Evolutionary conservation across 495 filamentous ascomycete genomes (phyloP).

Genomic region (Ascobolus immersus): DNA sequence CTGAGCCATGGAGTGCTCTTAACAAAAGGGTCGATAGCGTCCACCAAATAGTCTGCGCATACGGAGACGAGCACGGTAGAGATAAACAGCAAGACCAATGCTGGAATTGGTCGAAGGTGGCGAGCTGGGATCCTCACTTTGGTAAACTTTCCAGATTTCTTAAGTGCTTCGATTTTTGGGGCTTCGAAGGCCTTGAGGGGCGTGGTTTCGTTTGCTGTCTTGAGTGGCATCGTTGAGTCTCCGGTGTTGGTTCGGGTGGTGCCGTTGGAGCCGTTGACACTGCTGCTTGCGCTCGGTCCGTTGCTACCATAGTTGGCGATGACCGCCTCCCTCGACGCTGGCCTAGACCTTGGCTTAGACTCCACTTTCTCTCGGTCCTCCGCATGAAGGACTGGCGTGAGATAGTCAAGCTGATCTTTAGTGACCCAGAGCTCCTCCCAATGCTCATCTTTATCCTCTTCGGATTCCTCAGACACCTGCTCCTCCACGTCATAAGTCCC

Average conservation of each 20-base stretch:
- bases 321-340: too few relatives aligned
- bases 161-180: too few relatives aligned
- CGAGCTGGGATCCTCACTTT: too few relatives aligned
- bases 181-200: background rate
- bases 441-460: slow-evolving; percentile 18
- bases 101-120: slow-evolving; percentile 27
- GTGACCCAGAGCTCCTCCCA: slow-evolving; percentile 32
- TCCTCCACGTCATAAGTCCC: slow-evolving; percentile 11
- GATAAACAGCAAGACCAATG: slow-evolving; percentile 42
- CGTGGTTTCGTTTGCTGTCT: background rate
- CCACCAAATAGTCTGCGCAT: slow-evolving; percentile 82
- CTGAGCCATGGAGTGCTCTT: slow-evolving; percentile 59
- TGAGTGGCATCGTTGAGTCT: too few relatives aligned
- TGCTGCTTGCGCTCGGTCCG: too few relatives aligned
- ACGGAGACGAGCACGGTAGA: slow-evolving; percentile 66
- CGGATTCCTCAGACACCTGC: slow-evolving; percentile 17
- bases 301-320: too few relatives aligned
- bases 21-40: slow-evolving; percentile 74
- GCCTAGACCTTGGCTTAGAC: too few relatives aligned
- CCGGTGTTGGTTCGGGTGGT: background rate
- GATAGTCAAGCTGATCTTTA: too few relatives aligned
- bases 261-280: background rate
- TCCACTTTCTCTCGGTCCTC: too few relatives aligned
- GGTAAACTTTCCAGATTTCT: too few relatives aligned
- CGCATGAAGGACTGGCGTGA: too few relatives aligned